These are phyloP conservation scores for Chenopodium formosanum DNA, from an alignment of 148 eudicot genomes.

Conservation along the genomic window DNA sequence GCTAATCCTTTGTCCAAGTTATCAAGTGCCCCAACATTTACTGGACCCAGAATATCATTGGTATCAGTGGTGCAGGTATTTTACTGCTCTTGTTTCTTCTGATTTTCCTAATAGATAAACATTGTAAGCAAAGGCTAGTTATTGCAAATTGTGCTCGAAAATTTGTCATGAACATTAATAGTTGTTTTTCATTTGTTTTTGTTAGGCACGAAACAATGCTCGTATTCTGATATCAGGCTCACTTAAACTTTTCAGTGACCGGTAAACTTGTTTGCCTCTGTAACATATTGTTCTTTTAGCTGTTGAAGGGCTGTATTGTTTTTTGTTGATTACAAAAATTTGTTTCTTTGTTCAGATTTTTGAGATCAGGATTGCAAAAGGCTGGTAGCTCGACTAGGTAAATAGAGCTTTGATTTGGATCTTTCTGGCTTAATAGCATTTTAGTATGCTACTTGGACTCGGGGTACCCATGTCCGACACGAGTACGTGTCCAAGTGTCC, in stretches of 20 bases:
- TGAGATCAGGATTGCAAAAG: conserved; percentile 71
- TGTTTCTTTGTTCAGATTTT: conserved; percentile 50
- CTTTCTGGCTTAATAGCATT: neutral
- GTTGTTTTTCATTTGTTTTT: neutral
- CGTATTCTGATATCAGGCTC: conserved; percentile 76
- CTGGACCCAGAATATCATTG: conserved; percentile 60
- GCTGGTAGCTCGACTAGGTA: conserved; percentile 71
- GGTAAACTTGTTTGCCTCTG: conserved; percentile 35
- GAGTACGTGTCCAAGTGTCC: no score
- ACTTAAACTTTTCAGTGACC: conserved; percentile 68
- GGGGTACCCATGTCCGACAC: no score
- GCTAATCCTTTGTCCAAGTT: conserved; percentile 51
- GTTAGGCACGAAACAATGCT: conserved; percentile 91
- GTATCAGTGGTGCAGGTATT: conserved; percentile 73
- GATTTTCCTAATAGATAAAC: neutral
- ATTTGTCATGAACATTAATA: neutral
- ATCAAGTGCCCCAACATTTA: conserved; percentile 47
- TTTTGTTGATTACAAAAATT: neutral
- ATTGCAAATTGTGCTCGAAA: neutral
- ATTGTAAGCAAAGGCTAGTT: neutral
- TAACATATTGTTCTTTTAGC: neutral
- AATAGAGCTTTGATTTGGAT: neutral
- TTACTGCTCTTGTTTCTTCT: conserved; percentile 2
- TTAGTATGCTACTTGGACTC: neutral
- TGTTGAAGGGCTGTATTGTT: neutral